phyloP scores from a whole-genome alignment of 108 stramenopile genomes.

The Pinguiococcus pyrenoidosus region DNA sequence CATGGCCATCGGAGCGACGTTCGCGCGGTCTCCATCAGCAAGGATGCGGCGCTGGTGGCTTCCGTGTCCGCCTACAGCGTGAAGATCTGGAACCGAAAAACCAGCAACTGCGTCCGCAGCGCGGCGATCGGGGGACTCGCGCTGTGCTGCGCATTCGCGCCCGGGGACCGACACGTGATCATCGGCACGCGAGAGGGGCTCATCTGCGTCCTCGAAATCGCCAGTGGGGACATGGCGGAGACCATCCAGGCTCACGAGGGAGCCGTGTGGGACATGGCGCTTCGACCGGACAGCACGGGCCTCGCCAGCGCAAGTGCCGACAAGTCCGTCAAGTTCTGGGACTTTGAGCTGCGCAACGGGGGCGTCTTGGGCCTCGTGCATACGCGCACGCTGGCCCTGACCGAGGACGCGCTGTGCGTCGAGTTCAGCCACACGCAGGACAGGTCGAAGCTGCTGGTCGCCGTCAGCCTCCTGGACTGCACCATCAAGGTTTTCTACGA shows the following conservation, averaged over 20 bases:
- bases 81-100: constrained; percentile 84
- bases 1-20: constrained; percentile 90
- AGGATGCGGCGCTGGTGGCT: constrained; percentile 70
- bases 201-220: constrained; percentile 2
- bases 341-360: constrained; percentile 39
- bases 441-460: constrained; percentile 42
- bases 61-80: constrained; percentile 62
- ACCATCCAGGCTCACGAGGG: constrained; percentile 16
- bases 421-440: constrained; percentile 57
- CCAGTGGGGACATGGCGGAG: constrained; percentile 1
- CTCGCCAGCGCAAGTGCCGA: constrained; percentile 80
- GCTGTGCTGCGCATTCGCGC: constrained; percentile 75
- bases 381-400: constrained; percentile 73
- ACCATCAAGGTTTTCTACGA: constrained; percentile 95
- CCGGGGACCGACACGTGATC: constrained; percentile 49
- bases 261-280: constrained; percentile 36
- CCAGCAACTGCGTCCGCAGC: constrained; percentile 66
- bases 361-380: constrained; percentile 50
- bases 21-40: constrained; percentile 66
- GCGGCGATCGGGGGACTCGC: constrained; percentile 49
- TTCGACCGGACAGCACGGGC: constrained; percentile 39
- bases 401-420: constrained; percentile 86
- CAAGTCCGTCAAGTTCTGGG: constrained; percentile 88
- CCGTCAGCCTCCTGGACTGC: constrained; percentile 70
- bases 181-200: constrained; percentile 31